phyloP scores from a whole-genome alignment of 2,329 filamentous ascomycete species.

The Diaporthe amygdali region DNA sequence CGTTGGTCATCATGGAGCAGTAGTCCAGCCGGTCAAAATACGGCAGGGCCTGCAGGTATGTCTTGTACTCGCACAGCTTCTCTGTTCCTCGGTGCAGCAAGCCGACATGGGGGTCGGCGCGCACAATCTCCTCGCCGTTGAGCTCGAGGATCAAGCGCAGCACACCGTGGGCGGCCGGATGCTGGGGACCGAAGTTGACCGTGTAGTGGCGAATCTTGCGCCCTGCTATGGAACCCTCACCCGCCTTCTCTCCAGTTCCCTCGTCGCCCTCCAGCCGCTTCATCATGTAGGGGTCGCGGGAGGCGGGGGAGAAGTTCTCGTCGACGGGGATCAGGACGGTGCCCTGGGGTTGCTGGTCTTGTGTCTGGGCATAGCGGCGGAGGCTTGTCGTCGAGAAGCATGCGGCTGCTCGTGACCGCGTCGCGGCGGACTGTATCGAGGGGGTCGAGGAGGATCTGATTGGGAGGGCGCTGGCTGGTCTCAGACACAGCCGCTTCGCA shows the following conservation, averaged over 20 bases:
- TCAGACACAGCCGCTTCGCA: slow-evolving; percentile 70
- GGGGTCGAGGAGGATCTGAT: slow-evolving; percentile 27
- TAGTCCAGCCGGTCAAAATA: slow-evolving; percentile 99
- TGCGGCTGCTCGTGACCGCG: slow-evolving; percentile 28
- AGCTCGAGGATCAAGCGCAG: slow-evolving; percentile 96
- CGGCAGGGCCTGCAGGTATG: slow-evolving; percentile 94
- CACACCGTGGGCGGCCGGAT: slow-evolving; percentile 98
- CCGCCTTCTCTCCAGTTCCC: slow-evolving; percentile 49
- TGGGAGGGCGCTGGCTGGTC: slow-evolving; percentile 39
- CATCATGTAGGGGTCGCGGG: slow-evolving; percentile 52
- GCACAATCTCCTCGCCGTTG: slow-evolving; percentile 96
- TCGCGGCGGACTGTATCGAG: slow-evolving; percentile 30
- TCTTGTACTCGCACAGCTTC: slow-evolving; percentile 99
- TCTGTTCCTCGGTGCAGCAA: slow-evolving; percentile 96
- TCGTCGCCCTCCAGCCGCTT: slow-evolving; percentile 47
- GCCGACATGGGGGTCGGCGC: slow-evolving; percentile 95
- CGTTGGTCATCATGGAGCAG: slow-evolving; percentile 99
- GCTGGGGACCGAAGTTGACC: slow-evolving; percentile 98
- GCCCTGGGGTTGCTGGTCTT: slow-evolving; percentile 47
- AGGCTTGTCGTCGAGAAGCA: slow-evolving; percentile 67
- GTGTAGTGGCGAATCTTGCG: slow-evolving; percentile 99
- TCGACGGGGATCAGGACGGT: slow-evolving; percentile 71
- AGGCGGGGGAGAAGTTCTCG: slow-evolving; percentile 62
- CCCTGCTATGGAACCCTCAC: slow-evolving; percentile 55
- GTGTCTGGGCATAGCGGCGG: slow-evolving; percentile 66